Percentiles rank a stretch among this genome's conserved stretches.
Conservation (phyloP, 495 filamentous ascomycete genomes). For the Lasiosphaeria hispida region DNA sequence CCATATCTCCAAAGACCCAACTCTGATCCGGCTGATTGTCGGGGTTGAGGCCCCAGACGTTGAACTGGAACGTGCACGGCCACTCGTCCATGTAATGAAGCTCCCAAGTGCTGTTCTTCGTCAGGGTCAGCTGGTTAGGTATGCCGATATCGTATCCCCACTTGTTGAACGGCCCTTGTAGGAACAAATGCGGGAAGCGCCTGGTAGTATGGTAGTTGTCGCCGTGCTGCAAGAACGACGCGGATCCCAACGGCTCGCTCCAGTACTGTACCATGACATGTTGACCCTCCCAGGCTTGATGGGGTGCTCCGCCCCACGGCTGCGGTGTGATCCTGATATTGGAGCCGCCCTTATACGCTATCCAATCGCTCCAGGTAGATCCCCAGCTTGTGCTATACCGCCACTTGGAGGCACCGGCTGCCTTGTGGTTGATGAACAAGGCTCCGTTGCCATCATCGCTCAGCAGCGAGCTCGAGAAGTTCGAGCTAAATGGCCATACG, state of each 20-base stretch:
- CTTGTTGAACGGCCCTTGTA: slow-evolving; percentile 63
- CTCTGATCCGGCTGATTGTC: slow-evolving; percentile 59
- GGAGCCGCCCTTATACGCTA: slow-evolving; percentile 48
- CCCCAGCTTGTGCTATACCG: slow-evolving; percentile 65
- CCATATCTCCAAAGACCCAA: slow-evolving; percentile 58
- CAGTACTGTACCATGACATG: slow-evolving; percentile 69
- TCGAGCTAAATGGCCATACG: slow-evolving; percentile 55
- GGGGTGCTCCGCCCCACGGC: slow-evolving; percentile 59
- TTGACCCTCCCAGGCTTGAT: slow-evolving; percentile 61
- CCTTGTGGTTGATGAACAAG: slow-evolving; percentile 57
- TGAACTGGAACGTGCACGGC: slow-evolving; percentile 54
- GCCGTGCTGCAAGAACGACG: slow-evolving; percentile 60
- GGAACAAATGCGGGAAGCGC: slow-evolving; percentile 64
- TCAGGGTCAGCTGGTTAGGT: slow-evolving; percentile 49
- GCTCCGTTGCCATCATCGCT: slow-evolving; percentile 32
- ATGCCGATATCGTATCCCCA: slow-evolving; percentile 66
- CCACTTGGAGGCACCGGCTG: slow-evolving; percentile 62
- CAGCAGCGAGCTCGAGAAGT: slow-evolving; percentile 57
- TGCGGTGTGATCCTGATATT: slow-evolving; percentile 45
- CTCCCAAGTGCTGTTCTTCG: slow-evolving; percentile 54
- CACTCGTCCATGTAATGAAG: slow-evolving; percentile 61
- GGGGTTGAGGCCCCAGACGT: slow-evolving; percentile 57
- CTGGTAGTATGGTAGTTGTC: slow-evolving; percentile 48
- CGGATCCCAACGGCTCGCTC: slow-evolving; percentile 57
- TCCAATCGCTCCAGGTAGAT: slow-evolving; percentile 59